Conservation (phyloP, 345 rosid species). For the Eucalyptus tenuipes region DNA sequence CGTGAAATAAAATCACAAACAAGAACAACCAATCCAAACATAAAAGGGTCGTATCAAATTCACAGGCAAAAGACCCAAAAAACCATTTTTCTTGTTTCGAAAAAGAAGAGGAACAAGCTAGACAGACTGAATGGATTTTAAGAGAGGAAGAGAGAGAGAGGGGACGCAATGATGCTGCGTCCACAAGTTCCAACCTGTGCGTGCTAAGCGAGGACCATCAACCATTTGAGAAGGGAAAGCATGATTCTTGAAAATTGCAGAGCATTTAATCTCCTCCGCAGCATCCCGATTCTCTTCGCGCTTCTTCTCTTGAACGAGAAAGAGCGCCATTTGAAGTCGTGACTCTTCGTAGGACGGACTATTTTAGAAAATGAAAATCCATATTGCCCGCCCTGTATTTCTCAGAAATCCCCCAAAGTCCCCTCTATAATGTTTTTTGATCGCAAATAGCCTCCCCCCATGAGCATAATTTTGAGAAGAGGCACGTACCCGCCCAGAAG, state of each 20-base stretch:
- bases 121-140: background rate
- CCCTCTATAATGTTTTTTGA: background rate
- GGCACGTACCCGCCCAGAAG: background rate
- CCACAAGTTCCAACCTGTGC: background rate
- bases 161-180: background rate
- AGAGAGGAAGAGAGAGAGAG: background rate
- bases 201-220: background rate
- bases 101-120: background rate
- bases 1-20: background rate
- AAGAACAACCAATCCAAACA: background rate
- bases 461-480: background rate
- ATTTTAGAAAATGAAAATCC: background rate
- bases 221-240: background rate
- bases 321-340: background rate
- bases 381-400: background rate
- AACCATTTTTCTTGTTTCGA: background rate
- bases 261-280: background rate
- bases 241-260: background rate
- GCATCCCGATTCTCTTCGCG: background rate
- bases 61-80: background rate
- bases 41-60: background rate
- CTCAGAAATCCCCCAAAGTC: background rate
- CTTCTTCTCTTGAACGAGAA: background rate
- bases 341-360: background rate
- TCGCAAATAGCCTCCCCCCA: background rate